Base-by-base conservation (phyloP, 306 rosid genomes). In the Quercus berberidifolia region DNA sequence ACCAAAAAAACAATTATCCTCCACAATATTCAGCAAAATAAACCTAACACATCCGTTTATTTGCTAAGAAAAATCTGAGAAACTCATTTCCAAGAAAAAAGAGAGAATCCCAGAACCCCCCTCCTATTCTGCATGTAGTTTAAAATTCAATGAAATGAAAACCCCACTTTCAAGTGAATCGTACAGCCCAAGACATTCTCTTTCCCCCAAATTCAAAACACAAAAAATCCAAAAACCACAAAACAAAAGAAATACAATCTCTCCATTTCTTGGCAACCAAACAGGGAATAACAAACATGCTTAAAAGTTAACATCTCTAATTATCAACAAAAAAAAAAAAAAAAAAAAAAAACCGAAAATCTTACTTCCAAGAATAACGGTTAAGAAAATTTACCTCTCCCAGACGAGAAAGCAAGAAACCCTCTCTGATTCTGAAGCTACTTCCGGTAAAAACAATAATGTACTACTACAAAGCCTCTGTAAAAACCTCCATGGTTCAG, bases 261-360 rank as follows among this genome's bases (percentile, higher is more conserved):
- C 26, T 71, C 70, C 58, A 18, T 72, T 65, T 33, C 75, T 56
- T 59, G 31, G 51, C 58, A 71, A 71, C 67, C 81, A 71, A 59
- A 71, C 71, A 75, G 69, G 23, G 28, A 1, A 68, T 19, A 19
- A 19, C 31, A 55, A 13, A 6, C 17, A 31, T 10, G 19, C 10
- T 54, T 21, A 5, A 55, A 20, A 6, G 15, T 63, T 14, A 13
- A 63, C 38, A 26, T 28, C 21, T 64, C 46, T 31, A 31, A 5
- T 21, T 30, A 63, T 23, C 0, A 3, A 14, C 5, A 35, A 8
- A 2, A 71, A 21, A 5, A 60, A 4, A 56, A 55, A 64, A 71
- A 17, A 2, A 62, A 10, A 1, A 56, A 65, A 64, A 75, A 30
- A 31, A 9, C 17, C 10, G 41, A 33, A 33, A 51, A 35, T 18